A percentile compares a stretch with the other conserved stretches of the same genome.
phyloP scores from a whole-genome alignment of 2,329 filamentous ascomycete species.

The Trichoderma hamatum region DNA sequence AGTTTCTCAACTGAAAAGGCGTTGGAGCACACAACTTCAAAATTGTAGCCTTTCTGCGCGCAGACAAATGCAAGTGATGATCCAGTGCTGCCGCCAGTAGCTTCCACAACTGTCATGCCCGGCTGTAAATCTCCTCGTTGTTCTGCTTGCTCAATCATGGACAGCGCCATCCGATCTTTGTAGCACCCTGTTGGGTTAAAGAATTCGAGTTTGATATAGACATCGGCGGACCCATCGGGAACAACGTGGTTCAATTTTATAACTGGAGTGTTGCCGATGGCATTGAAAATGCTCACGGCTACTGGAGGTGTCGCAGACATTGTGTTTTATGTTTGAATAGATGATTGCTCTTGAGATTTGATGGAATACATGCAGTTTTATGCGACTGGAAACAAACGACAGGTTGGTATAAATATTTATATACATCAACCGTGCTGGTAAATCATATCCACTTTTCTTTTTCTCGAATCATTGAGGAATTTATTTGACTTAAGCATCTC shows the following conservation, averaged over 20 bases:
- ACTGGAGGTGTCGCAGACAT: no score
- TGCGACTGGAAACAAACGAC: no score
- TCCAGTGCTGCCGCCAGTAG: slow-evolving; percentile 5
- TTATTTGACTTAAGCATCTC: no score
- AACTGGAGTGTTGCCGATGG: slow-evolving; percentile 2
- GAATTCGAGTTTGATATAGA: not conserved
- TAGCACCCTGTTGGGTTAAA: slow-evolving; percentile 1
- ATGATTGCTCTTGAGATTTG: no score
- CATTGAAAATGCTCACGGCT: not conserved
- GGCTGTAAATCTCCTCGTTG: not conserved
- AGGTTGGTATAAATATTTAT: no score
- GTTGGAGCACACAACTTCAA: slow-evolving; percentile 1
- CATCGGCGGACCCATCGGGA: not conserved
- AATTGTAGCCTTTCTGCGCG: not conserved
- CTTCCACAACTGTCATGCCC: slow-evolving; percentile 9
- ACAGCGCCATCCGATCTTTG: slow-evolving; percentile 2
- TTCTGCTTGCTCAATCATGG: slow-evolving; percentile 4
- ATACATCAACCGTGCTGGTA: no score
- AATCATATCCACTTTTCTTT: no score
- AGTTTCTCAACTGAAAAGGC: slow-evolving; percentile 27
- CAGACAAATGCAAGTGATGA: not conserved
- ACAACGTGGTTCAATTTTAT: not conserved
- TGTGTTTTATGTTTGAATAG: no score
- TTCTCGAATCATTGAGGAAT: no score
- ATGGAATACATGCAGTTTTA: no score